A percentile compares a stretch with the other conserved stretches of the same genome.
Conservation (phyloP, 2,329 filamentous ascomycete species). For the Epichloe gansuensis region DNA sequence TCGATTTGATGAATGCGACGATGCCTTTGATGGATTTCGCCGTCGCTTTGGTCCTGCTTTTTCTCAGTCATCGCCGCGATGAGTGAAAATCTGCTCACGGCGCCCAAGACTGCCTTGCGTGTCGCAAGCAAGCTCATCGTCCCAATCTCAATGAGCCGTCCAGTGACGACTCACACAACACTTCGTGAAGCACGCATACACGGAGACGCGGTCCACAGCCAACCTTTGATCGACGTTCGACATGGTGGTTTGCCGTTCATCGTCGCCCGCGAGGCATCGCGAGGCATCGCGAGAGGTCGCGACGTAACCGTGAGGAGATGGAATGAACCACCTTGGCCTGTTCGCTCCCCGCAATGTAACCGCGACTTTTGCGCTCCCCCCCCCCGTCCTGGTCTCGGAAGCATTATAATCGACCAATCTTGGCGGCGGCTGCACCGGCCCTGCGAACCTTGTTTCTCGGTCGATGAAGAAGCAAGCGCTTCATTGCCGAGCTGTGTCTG, state of each 20-base stretch:
- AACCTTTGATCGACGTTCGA: background rate
- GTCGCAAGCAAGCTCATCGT: background rate
- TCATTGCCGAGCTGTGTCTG: background rate
- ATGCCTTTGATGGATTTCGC: conserved; percentile 1
- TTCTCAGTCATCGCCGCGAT: background rate
- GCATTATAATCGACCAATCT: background rate
- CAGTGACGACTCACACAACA: conserved; percentile 3
- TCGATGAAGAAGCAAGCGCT: background rate
- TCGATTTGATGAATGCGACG: conserved; percentile 6
- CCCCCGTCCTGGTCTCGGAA: background rate
- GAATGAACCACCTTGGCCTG: background rate
- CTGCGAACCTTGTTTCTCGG: background rate
- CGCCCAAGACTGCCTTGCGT: background rate
- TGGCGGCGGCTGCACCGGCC: background rate
- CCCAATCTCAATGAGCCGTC: background rate
- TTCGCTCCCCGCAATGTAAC: background rate
- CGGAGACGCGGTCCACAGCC: background rate
- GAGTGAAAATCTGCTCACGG: background rate
- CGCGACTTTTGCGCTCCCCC: no score
- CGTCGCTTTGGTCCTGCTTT: background rate
- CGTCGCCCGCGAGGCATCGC: background rate
- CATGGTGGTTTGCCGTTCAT: background rate
- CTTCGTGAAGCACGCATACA: background rate
- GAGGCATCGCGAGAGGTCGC: background rate
- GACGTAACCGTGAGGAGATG: background rate